Evolutionary conservation across 2,329 filamentous ascomycete genomes (phyloP).

Genomic region (Macroventuria anomochaeta): DNA sequence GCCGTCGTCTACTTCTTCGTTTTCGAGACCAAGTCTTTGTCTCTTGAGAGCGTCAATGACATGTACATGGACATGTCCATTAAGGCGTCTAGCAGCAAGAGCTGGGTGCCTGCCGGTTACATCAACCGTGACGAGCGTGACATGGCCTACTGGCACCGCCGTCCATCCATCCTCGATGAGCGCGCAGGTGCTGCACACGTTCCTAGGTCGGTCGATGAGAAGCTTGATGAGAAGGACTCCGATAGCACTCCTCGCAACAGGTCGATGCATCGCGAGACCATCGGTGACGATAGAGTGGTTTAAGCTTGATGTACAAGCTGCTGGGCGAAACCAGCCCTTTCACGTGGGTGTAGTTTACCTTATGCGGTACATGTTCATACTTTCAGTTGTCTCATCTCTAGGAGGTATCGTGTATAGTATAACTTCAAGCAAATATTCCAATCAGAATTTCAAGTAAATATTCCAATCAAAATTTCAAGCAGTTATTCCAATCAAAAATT

Average conservation of each 20-base stretch:
- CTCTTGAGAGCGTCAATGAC: constrained; percentile 46
- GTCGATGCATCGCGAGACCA: constrained; percentile 32
- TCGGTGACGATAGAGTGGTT: constrained; percentile 21
- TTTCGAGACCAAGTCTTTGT: constrained; percentile 43
- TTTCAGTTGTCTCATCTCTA: not conserved
- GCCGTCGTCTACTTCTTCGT: constrained; percentile 45
- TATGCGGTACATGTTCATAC: not conserved
- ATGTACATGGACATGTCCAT: constrained; percentile 43
- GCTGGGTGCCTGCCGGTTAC: constrained; percentile 45
- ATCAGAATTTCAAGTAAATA: no score
- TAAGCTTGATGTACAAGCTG: not conserved
- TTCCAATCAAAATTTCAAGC: no score
- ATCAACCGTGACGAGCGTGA: constrained; percentile 40
- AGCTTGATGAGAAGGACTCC: constrained; percentile 26
- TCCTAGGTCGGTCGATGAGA: constrained; percentile 25
- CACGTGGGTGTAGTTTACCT: not conserved
- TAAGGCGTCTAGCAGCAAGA: constrained; percentile 40
- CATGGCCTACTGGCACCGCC: constrained; percentile 35
- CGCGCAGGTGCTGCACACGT: constrained; percentile 11
- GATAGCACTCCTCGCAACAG: constrained; percentile 30
- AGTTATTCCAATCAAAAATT: no score
- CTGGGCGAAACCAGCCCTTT: not conserved
- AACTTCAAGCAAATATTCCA: not conserved
- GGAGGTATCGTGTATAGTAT: not conserved
- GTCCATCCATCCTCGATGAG: constrained; percentile 27